Evolutionary conservation across 805 yeast species (phyloP), one percentile per base, ranked within the genome.

Genomic region (Candida sithepensis): DNA sequence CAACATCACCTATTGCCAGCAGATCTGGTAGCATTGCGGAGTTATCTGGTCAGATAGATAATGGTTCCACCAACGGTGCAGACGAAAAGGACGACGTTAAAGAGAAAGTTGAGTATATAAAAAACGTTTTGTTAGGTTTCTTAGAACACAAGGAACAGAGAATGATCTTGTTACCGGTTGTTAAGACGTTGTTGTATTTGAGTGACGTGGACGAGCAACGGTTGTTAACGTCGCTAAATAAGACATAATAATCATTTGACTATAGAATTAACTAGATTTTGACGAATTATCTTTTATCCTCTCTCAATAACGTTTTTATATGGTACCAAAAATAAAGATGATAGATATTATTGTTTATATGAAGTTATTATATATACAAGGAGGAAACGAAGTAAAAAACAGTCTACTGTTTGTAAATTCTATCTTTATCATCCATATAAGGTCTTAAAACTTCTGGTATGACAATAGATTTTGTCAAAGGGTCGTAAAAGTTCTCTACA

Each of bases 71-170:
- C n/a, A n/a, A n/a, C 4, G 48, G 34, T 14, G 43, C 32, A 32
- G 43, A 36, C 4, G 41, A 30, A 10, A 21, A n/a, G 18, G 38
- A 60, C 3, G 71, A 68, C 18, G 60, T 59, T 21, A 61, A 61
- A 16, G 74, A 72, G 41, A 85, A 81, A 56, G 73, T 84, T 19
- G 88, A 95, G 12, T 92, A 92, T 62, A 74, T 90, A 44, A 88
- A 87, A 64, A 94, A 94, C 61, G 97, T 92, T 2, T 66, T 92
- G n/a, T 69, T 92, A 2, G 97, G 97, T 2, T 94, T 86, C 63
- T 67, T 94, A 46, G 97, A 91, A 60, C 96, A 88, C 61, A 86
- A 78, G 59, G 99, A 92, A n/a, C 97, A 91, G 66, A 75, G 98
- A 49, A 81, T 75, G 24, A 88, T 84, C 63, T 73, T 92, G 39